Base-by-base conservation (phyloP, 345 rosid species). In the Brassica juncea region DNA sequence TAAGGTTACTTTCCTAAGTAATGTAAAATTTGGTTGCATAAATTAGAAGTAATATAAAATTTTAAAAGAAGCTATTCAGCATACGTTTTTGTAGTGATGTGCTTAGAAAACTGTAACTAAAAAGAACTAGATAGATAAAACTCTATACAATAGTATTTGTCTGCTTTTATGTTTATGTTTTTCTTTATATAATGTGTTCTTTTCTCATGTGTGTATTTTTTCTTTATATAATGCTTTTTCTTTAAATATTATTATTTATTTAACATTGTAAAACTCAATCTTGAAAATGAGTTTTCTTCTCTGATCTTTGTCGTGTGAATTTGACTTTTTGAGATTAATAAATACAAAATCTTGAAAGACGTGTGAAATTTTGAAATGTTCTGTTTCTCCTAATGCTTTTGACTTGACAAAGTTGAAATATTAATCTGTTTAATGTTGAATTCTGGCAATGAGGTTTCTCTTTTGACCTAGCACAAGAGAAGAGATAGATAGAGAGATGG, bases 311-410 rank as follows among this genome's bases (percentile, higher is more conserved):
- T 61, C 12, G 55, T 77, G 52, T 64, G 25, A 71, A 64, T 64
- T 71, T 71, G 76, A 71, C 76, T 39, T 19, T 14, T 61, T 8
- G 25, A 15, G 66, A 77, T 77, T 64, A 71, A 35, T 77, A 34
- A 71, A 77, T 12, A 14, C 28, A 54, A 3, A 6, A n/a, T 64
- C 10, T 27, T 63, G 58, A 25, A 15, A 47, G 70, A 77, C 70
- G 75, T 69, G 57, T 25, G 69, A 3, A 34, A 8, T 34, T 66
- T 70, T 77, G 64, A 77, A 70, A 70, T 61, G 55, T 70, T 77
- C 62, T 61, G 62, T 77, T 75, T 55, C 34, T 76, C 32, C 23
- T 0, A 60, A 42, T 27, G 7, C 11, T 58, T 44, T 31, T 76
- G 68, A 68, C 73, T 76, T 28, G 30, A 68, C 47, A 42, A 15